Conservation (phyloP, 345 rosid genomes). For the Passiflora organensis region DNA sequence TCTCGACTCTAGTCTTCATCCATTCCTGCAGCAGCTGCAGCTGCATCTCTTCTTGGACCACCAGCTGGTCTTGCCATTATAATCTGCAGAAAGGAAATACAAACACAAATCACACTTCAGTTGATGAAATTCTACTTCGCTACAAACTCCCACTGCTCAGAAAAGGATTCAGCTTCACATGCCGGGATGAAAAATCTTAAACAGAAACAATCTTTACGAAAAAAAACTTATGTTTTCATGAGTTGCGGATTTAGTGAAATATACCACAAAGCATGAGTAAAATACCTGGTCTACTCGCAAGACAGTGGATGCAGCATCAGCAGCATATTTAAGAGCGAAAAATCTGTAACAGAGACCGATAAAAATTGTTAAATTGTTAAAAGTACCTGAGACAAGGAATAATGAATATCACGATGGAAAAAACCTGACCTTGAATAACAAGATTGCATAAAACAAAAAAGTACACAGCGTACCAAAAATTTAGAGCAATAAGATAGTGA, state of each 20-base stretch:
- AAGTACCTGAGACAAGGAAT: neutral
- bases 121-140: no score
- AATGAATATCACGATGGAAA: no score
- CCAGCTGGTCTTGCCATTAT: slow-evolving; percentile 95
- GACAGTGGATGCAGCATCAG: slow-evolving; percentile 98
- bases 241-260: no score
- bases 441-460: neutral
- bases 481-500: neutral
- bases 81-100: slow-evolving; percentile 50
- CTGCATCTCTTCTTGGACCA: slow-evolving; percentile 72
- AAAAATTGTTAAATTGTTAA: neutral
- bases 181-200: no score
- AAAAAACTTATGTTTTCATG: no score
- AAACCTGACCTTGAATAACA: neutral
- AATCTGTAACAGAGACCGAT: slow-evolving; percentile 34
- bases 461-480: neutral
- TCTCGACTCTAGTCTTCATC: slow-evolving; percentile 52
- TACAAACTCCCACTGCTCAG: no score
- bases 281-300: slow-evolving; percentile 96
- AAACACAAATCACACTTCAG: no score
- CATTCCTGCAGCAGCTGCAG: slow-evolving; percentile 44
- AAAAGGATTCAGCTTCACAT: no score
- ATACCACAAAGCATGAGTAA: no score
- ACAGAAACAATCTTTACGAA: no score
- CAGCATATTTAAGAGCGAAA: slow-evolving; percentile 89